phyloP scores from a whole-genome alignment of 495 filamentous ascomycete genomes.

The Penicillium chermesinum region DNA sequence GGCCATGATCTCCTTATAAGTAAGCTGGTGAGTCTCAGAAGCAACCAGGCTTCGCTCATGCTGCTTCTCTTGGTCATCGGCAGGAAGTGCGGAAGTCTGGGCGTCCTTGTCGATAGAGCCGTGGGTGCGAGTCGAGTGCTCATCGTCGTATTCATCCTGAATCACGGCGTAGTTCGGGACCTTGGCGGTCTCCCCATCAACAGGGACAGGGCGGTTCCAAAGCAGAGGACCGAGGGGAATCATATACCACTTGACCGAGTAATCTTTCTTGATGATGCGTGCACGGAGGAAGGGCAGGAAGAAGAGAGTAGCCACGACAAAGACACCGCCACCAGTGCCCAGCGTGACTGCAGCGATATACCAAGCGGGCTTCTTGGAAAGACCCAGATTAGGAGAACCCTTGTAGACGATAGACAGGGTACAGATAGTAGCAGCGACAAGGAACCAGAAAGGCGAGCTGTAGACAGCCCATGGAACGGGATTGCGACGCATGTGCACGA shows the following conservation, averaged over 20 bases:
- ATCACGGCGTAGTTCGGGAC: conserved; percentile 52
- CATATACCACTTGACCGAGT: conserved; percentile 48
- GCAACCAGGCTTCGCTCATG: conserved; percentile 18
- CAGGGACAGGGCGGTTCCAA: conserved; percentile 39
- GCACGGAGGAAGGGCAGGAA: conserved; percentile 55
- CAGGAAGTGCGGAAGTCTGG: conserved; percentile 11
- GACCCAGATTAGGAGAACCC: conserved; percentile 51
- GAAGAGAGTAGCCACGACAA: conserved; percentile 49
- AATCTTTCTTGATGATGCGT: conserved; percentile 51
- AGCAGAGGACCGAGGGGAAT: conserved; percentile 50
- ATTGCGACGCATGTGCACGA: conserved; percentile 53
- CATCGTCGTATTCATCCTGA: conserved; percentile 37
- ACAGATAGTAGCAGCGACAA: conserved; percentile 52
- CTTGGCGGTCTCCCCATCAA: conserved; percentile 38
- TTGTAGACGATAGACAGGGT: conserved; percentile 62
- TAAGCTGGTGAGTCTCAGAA: conserved; percentile 38
- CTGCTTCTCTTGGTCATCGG: conserved; percentile 43
- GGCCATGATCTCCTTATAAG: conserved; percentile 53
- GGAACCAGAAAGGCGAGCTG: conserved; percentile 54
- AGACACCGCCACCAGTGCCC: conserved; percentile 48
- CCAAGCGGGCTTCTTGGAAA: conserved; percentile 51
- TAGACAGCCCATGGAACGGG: conserved; percentile 54
- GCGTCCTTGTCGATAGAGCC: conserved; percentile 31
- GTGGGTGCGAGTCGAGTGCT: conserved; percentile 19
- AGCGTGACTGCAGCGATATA: conserved; percentile 54